Evolutionary conservation across 2,329 filamentous ascomycete genomes (phyloP), one percentile per base, ranked within the genome.

Genomic region (Aspergillus alliaceus): DNA sequence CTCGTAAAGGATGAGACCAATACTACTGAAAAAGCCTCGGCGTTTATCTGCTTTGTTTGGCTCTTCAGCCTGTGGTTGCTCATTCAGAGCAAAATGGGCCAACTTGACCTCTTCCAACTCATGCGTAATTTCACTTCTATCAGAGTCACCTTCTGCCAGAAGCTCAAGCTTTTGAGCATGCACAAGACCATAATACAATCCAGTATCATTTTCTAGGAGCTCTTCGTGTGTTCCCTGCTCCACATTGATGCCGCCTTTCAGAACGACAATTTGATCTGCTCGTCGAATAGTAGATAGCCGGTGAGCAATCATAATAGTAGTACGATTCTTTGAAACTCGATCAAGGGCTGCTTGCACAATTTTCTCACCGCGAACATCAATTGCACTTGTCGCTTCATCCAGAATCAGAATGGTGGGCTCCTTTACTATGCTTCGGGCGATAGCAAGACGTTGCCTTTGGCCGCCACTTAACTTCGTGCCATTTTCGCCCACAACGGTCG

Each of bases 401-500:
- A 95, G 77, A 6, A 92, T 82, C 3, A 92, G 74, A 2, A 92
- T 84, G 0, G 79, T 76, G 0, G 89, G 89, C 51, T 85, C 77
- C 46, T 87, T 84, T 53, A 91, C 80, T 27, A 91, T 86, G 11
- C 86, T 86, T 7, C 89, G 80, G 0, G 89, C 89, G 59, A 92
- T 91, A 2, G 90, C 87, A 24, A 96, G 82, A 5, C 91, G 84
- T 70, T 96, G 91, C n/a, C 90, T 84, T 70, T 96, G 91, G 1
- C 91, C 91, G n/a, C 90, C 89, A 11, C 88, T 91, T 1, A 96
- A 77, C 69, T 90, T 91, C 48, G 89, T 87, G 4, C 91, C 91
- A 27, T 84, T 84, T 67, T 93, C 90, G 1, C 91, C 91, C 1
- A 95, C 90, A 8, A 83, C 74, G 0, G 90, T 91, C 4, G 88